Evolutionary conservation across 2,329 filamentous ascomycete species (phyloP), one percentile per base, ranked within the genome.

Genomic region (Pleurostoma richardsiae): DNA sequence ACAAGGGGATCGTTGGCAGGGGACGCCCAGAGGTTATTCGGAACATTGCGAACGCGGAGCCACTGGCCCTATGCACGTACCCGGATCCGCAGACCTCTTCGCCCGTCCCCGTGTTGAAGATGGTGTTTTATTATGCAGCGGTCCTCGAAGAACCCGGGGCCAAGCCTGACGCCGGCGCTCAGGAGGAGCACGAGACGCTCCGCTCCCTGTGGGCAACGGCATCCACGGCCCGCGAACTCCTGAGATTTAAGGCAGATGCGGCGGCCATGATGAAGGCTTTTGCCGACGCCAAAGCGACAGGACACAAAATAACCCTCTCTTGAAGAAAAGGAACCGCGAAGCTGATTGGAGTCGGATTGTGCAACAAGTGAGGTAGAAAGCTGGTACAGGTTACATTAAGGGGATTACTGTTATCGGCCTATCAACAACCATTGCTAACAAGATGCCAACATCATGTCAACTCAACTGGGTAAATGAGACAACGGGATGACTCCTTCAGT

Each of bases 111-210:
- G n/a, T 63, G 31, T 41, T 40, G 44, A 72, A 72, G 59, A 60
- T 64, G 8, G 62, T 69, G 3, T 70, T 67, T 51, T 72, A 63
- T 56, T 72, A 61, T 45, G 66, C 65, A 3, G 69, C 68, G 6
- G 56, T 56, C 36, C 39, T 50, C 5, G 60, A 55, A 0, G 58
- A 62, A 48, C 64, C 63, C 6, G 55, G 54, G 1, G 47, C 46
- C 4, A 31, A 42, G 4, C 56, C 56, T 4, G 60, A 56, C 29
- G 45, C 42, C 5, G 55, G 51, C 10, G 63, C 59, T 4, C 62
- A 60, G 45, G 61, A 68, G 39, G 46, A 50, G 8, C 63, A 60
- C 55, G 65, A 68, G 53, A 50, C 56, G 28, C 47, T 62, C 6
- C 45, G 54, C 27, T 46, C 55, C 1, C 48, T 47, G 41, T 61